These are phyloP conservation scores for Alternaria viburni DNA, from an alignment of 2,329 filamentous ascomycete species.

Conservation along the genomic window DNA sequence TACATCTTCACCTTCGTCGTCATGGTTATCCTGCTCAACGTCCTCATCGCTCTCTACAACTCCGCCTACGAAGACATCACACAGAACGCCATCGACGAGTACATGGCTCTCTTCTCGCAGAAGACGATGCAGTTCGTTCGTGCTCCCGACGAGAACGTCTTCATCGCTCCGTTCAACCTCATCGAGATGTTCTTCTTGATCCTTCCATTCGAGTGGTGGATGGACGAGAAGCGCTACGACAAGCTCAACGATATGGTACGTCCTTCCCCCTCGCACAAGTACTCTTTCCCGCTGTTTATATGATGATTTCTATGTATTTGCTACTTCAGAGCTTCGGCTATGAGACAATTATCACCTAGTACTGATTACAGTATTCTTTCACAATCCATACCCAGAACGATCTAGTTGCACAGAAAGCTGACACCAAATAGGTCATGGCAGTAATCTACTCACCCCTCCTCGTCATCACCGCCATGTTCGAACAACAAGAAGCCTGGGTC, in stretches of 20 bases:
- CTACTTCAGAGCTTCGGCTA: conserved; percentile 99
- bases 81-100: conserved; percentile 91
- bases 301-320: conserved; percentile 99
- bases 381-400: background rate
- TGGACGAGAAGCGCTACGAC: conserved; percentile 75
- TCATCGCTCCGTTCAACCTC: conserved; percentile 93
- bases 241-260: conserved; percentile 75
- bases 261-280: background rate
- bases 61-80: conserved; percentile 95
- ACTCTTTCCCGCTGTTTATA: conserved; percentile 52
- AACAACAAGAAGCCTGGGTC: conserved; percentile 54
- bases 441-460: conserved; percentile 84
- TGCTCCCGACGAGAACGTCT: conserved; percentile 97
- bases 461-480: conserved; percentile 72
- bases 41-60: conserved; percentile 97
- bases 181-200: conserved; percentile 83
- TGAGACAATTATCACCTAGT: conserved; percentile 96
- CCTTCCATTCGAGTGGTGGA: conserved; percentile 93
- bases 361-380: conserved; percentile 65
- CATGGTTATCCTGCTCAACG: conserved; percentile 93
- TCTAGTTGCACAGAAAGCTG: background rate
- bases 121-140: conserved; percentile 98
- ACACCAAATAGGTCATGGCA: conserved; percentile 67
- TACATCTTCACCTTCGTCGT: conserved; percentile 98
- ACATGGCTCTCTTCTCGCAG: conserved; percentile 87